A percentile compares a stretch with the other conserved stretches of the same genome.
Conservation (phyloP, 805 yeast genomes). For the Candida ortonii region DNA sequence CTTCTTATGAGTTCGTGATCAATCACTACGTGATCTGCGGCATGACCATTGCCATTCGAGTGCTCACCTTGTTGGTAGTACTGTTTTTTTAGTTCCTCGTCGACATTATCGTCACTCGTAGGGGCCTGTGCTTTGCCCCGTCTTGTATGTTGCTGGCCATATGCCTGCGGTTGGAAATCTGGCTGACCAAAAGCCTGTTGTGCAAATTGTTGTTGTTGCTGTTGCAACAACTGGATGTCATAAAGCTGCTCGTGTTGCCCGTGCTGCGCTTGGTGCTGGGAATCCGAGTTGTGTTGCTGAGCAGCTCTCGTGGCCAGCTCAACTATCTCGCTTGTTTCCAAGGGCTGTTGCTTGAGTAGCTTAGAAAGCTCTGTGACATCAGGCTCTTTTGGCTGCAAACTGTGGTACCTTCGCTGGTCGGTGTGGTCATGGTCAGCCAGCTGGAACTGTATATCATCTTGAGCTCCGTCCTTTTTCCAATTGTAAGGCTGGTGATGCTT, state of each 20-base stretch:
- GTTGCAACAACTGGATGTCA: constrained; percentile 20
- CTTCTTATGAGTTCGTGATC: constrained; percentile 14
- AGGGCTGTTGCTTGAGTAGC: constrained; percentile 20
- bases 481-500: constrained; percentile 39
- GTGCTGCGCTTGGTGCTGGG: constrained; percentile 6
- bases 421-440: constrained; percentile 12
- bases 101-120: constrained; percentile 22
- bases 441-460: constrained; percentile 19
- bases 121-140: constrained; percentile 6
- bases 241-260: constrained; percentile 18
- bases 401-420: constrained; percentile 14
- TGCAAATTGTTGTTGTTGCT: constrained; percentile 19
- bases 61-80: constrained; percentile 9
- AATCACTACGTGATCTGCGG: constrained; percentile 10
- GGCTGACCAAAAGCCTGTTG: constrained; percentile 15
- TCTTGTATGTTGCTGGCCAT: constrained; percentile 4
- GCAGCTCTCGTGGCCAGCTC: constrained; percentile 26
- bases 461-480: constrained; percentile 29
- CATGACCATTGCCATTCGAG: constrained; percentile 6
- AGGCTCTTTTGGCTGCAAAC: constrained; percentile 18
- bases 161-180: constrained; percentile 8
- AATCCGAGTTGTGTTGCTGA: constrained; percentile 14
- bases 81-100: constrained; percentile 20
- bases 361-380: constrained; percentile 22
- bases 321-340: constrained; percentile 24